A percentile compares a stretch with the other conserved stretches of the same genome.
These are phyloP conservation scores for Penicillium sclerotigenum DNA, from an alignment of 2,329 filamentous ascomycete genomes.

Conservation along the genomic window DNA sequence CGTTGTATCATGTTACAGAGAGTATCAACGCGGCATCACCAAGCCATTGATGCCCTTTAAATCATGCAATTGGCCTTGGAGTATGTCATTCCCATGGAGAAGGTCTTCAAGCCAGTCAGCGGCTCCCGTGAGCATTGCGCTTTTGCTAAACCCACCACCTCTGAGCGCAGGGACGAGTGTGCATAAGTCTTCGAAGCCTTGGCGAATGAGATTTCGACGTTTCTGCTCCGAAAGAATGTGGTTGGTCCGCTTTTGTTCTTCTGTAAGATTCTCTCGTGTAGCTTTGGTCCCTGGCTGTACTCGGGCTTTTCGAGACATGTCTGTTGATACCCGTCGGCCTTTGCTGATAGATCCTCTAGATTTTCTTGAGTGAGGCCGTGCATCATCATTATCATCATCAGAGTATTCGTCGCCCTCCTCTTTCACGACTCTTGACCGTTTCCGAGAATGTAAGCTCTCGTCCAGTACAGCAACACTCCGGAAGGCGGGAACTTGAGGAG, in stretches of 20 bases:
- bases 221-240: slow-evolving; percentile 88
- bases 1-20: slow-evolving; percentile 23
- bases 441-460: slow-evolving; percentile 30
- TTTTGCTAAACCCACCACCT: slow-evolving; percentile 77
- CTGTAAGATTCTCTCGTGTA: slow-evolving; percentile 61
- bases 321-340: slow-evolving; percentile 33
- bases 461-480: slow-evolving; percentile 15
- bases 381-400: slow-evolving; percentile 37
- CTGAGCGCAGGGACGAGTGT: slow-evolving; percentile 71
- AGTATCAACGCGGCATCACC: slow-evolving; percentile 35
- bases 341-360: slow-evolving; percentile 45
- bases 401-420: slow-evolving; percentile 38
- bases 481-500: slow-evolving; percentile 6
- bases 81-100: slow-evolving; percentile 62
- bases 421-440: slow-evolving; percentile 35
- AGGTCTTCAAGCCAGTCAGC: slow-evolving; percentile 76
- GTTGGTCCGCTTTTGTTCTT: slow-evolving; percentile 79
- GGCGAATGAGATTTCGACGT: slow-evolving; percentile 73
- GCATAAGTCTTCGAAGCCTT: slow-evolving; percentile 77
- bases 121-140: slow-evolving; percentile 70
- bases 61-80: slow-evolving; percentile 55
- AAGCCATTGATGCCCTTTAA: slow-evolving; percentile 41
- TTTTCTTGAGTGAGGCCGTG: slow-evolving; percentile 46
- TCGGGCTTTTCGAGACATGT: slow-evolving; percentile 38
- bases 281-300: slow-evolving; percentile 30